Evolutionary conservation across 2,329 filamentous ascomycete species (phyloP), one percentile per base, ranked within the genome.

Genomic region (Xylaria sp.): DNA sequence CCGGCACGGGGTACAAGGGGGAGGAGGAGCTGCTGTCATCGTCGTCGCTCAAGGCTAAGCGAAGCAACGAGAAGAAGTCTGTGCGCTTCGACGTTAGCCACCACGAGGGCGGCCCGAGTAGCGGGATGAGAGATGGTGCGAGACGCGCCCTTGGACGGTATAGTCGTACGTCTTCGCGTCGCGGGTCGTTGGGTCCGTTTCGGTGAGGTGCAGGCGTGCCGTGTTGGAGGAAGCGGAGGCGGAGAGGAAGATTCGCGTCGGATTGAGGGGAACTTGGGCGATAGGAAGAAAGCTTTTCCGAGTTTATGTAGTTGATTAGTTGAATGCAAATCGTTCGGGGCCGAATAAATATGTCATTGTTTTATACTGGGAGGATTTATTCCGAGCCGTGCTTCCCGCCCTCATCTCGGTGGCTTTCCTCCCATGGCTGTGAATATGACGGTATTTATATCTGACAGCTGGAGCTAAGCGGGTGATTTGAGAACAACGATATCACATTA

Each of bases 71-170:
- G 51, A 58, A 45, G n/a, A 70, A 70, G 22, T 64, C 66, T 7
- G 70, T 71, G 39, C 55, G 64, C n/a, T 70, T 71, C 11, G 59
- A 59, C 6, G 1, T 55, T 3, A 13, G 13, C 13, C 38, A 55
- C 4, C 3, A n/a, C 1, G 47, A 38, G 25, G 54, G 29, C 2
- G 15, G 60, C 3, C 67, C 63, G 7, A 72, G 63, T 13, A 44
- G 17, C 4, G 61, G 64, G 2, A 71, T 72, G 70, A 44, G 44
- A 25, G 25, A 36, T 9, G 63, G 65, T 13, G 67, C 69, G 9
- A 38, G 61, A 42, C 63, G 70, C 3, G 70, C 70, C 0, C 10
- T 72, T 4, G 49, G 49, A 2, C 42, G 70, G 15, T 63, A 55
- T 13, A 45, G 49, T 1, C 53, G 33, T 11, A 69, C 69, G 11